phyloP scores from a whole-genome alignment of 192 early-diverging fungal species.

The Linnemannia schmuckeri region DNA sequence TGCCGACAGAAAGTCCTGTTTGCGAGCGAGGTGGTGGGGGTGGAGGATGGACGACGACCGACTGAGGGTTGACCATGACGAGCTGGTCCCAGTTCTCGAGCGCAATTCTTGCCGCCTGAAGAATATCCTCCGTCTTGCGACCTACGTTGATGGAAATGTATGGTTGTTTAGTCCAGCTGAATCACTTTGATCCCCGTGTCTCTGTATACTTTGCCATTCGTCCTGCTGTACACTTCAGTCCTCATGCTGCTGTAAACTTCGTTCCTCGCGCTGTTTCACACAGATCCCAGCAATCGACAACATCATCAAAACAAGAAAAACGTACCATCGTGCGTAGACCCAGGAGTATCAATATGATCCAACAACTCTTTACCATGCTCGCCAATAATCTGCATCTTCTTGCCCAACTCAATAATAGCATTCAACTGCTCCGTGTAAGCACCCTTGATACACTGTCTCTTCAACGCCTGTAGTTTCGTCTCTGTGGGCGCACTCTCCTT shows the following conservation, averaged over 20 bases:
- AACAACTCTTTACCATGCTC: conserved; percentile 49
- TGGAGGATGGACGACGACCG: conserved; percentile 49
- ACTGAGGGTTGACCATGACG: conserved; percentile 31
- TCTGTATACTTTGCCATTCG: background rate
- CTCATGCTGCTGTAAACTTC: no score
- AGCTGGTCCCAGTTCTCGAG: conserved; percentile 51
- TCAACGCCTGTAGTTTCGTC: conserved; percentile 38
- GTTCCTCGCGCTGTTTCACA: background rate
- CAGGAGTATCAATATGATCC: conserved; percentile 49
- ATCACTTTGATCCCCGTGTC: background rate
- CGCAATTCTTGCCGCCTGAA: conserved; percentile 41
- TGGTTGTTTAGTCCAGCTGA: background rate
- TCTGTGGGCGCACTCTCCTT: conserved; percentile 38
- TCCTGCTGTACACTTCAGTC: background rate
- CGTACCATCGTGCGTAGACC: conserved; percentile 33
- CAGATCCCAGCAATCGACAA: conserved; percentile 2
- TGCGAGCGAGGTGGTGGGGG: conserved; percentile 20
- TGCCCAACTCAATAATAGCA: conserved; percentile 49
- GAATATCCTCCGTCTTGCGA: conserved; percentile 53
- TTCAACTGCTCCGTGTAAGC: conserved; percentile 50
- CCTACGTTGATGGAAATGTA: background rate
- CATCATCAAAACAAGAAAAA: background rate
- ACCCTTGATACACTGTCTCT: conserved; percentile 42
- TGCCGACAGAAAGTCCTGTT: conserved; percentile 6
- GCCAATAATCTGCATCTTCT: conserved; percentile 57